A percentile compares a stretch with the other conserved stretches of the same genome.
Conservation (phyloP, 1,139 yeast species). For the Pichia kudriavzevii region DNA sequence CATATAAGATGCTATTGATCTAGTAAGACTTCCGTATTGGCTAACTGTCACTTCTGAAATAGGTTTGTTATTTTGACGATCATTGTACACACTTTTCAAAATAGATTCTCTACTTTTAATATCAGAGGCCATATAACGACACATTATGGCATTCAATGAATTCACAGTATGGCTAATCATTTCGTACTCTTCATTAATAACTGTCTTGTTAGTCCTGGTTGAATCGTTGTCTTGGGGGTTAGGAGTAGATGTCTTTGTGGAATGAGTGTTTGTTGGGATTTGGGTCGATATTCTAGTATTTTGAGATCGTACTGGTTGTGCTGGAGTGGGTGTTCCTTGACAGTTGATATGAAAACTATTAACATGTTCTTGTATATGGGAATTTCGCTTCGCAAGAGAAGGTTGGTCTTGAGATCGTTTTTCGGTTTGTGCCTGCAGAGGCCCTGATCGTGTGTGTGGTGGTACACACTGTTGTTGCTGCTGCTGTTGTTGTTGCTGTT, state of each 20-base stretch:
- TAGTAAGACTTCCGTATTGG: constrained; percentile 8
- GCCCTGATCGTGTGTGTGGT: not conserved
- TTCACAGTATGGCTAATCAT: not conserved
- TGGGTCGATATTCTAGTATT: too few species aligned
- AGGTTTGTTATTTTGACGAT: not conserved
- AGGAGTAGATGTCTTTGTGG: too few species aligned
- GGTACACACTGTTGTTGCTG: not conserved
- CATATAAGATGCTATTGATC: constrained; percentile 5
- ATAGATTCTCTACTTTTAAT: constrained; percentile 6
- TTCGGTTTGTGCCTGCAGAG: constrained; percentile 1
- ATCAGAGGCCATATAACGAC: constrained; percentile 3
- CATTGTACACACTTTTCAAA: constrained; percentile 2
- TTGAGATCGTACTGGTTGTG: too few species aligned
- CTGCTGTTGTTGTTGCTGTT: not conserved
- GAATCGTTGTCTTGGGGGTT: too few species aligned
- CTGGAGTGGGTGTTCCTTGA: too few species aligned
- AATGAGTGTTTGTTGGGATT: too few species aligned
- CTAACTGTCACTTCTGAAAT: constrained; percentile 4
- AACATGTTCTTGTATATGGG: too few species aligned
- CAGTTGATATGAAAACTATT: too few species aligned
- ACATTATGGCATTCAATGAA: constrained; percentile 4
- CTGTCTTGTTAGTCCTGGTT: too few species aligned
- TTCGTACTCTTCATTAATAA: constrained; percentile 4
- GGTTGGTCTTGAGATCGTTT: not conserved
- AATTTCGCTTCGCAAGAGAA: too few species aligned